Evolutionary conservation across 176 grass and related monocot genomes (phyloP).

Genomic region (Aegilops bicornis): DNA sequence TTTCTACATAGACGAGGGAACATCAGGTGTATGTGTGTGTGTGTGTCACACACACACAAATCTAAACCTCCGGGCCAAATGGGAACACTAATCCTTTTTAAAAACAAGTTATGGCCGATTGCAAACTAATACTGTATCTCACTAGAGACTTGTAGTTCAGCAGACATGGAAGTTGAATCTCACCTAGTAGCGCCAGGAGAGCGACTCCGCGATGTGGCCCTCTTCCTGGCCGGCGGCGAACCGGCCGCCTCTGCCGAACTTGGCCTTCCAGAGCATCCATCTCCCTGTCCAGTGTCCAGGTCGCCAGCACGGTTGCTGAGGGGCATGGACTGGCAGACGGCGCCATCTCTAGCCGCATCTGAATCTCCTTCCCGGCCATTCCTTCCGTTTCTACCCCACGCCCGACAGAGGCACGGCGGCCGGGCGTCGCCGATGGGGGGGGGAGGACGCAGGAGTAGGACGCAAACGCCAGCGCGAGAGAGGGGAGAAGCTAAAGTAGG

Average conservation of each 20-base stretch:
- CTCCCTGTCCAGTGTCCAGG: conserved; percentile 70
- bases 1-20: not conserved
- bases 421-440: not conserved
- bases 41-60: not conserved
- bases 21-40: not conserved
- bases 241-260: conserved; percentile 2
- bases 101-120: no score
- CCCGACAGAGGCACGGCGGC: not conserved
- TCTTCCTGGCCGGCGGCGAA: conserved; percentile 55
- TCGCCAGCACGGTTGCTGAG: conserved; percentile 60
- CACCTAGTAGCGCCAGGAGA: conserved; percentile 42
- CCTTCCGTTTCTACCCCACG: not conserved
- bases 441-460: no score
- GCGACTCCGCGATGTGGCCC: conserved; percentile 53
- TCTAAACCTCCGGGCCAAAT: not conserved
- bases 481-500: no score
- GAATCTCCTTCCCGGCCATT: conserved; percentile 80
- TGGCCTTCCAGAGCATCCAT: conserved; percentile 71
- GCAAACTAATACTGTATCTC: no score
- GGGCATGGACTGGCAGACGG: conserved; percentile 51
- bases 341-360: conserved; percentile 88
- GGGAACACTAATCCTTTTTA: no score
- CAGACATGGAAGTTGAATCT: no score
- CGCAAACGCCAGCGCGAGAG: no score
- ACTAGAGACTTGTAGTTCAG: not conserved